These are phyloP conservation scores for Lachnellula arida DNA, from an alignment of 2,329 filamentous ascomycete genomes.

Conservation along the genomic window DNA sequence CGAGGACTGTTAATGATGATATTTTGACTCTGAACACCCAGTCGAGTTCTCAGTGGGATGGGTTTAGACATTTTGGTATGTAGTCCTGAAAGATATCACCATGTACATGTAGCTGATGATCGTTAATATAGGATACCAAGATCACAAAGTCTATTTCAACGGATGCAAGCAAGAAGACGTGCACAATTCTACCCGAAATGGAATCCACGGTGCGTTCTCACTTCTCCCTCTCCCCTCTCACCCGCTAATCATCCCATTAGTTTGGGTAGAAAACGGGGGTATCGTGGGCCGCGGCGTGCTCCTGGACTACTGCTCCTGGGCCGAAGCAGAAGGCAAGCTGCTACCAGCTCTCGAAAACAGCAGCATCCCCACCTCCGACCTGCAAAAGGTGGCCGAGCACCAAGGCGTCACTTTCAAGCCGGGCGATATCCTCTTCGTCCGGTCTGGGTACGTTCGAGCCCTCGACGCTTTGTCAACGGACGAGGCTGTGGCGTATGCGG, in stretches of 20 bases:
- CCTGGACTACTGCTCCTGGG: conserved; percentile 53
- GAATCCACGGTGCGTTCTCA: conserved; percentile 20
- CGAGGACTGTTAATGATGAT: conserved; percentile 26
- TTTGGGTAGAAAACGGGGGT: conserved; percentile 39
- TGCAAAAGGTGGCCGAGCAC: conserved; percentile 33
- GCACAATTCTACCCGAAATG: conserved; percentile 20
- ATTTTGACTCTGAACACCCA: conserved; percentile 40
- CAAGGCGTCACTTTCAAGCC: conserved; percentile 32
- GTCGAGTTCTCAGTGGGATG: conserved; percentile 42
- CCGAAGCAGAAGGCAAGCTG: conserved; percentile 41
- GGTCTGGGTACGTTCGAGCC: conserved; percentile 33
- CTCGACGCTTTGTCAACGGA: conserved; percentile 25
- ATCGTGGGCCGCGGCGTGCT: conserved; percentile 48
- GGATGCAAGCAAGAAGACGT: conserved; percentile 29
- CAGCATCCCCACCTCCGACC: conserved; percentile 22
- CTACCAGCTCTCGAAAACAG: neutral
- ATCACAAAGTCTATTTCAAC: conserved; percentile 32
- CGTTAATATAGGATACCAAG: conserved; percentile 28
- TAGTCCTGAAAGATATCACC: neutral
- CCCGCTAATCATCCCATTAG: conserved; percentile 16
- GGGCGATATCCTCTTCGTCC: conserved; percentile 38
- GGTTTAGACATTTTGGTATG: conserved; percentile 36
- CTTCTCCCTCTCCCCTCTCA: neutral
- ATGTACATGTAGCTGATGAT: neutral
- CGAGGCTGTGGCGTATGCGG: conserved; percentile 25